Percentiles rank a stretch among this genome's conserved stretches.
phyloP scores from a whole-genome alignment of 176 grass and related monocot genomes.

The Musa acuminata region DNA sequence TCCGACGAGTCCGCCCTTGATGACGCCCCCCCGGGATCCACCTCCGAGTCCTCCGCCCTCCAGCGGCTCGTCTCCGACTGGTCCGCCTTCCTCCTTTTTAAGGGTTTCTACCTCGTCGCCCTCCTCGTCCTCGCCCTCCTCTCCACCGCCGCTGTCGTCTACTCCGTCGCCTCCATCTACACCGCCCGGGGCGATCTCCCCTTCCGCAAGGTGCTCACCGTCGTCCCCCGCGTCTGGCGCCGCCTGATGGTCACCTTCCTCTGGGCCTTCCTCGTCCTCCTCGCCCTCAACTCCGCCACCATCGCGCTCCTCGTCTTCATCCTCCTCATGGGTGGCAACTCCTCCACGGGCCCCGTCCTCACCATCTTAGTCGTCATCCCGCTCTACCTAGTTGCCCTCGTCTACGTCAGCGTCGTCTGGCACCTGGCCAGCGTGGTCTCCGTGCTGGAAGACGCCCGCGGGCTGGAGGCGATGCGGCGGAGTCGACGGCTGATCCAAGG shows the following conservation, averaged over 20 bases:
- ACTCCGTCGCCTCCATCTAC: constrained; percentile 86
- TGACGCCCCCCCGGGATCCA: constrained; percentile 35
- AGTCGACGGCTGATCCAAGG: constrained; percentile 38
- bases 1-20: constrained; percentile 57
- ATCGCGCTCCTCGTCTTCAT: constrained; percentile 21
- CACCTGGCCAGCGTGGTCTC: constrained; percentile 88
- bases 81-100: constrained; percentile 58
- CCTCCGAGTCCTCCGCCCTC: constrained; percentile 38
- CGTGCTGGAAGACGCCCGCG: constrained; percentile 75
- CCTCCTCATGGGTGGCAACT: constrained; percentile 29
- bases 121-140: constrained; percentile 82
- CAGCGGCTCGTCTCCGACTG: constrained; percentile 47
- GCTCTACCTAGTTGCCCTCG: constrained; percentile 37
- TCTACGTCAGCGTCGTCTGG: constrained; percentile 80
- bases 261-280: constrained; percentile 66
- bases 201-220: constrained; percentile 70
- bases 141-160: constrained; percentile 75
- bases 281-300: constrained; percentile 47
- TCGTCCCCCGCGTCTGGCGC: constrained; percentile 86
- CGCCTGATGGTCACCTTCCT: constrained; percentile 73
- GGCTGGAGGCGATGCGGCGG: constrained; percentile 54
- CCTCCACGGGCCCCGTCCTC: constrained; percentile 23
- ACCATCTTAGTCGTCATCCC: constrained; percentile 24
- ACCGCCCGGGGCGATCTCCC: constrained; percentile 68
- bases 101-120: constrained; percentile 64